Evolutionary conservation across 2,329 filamentous ascomycete species (phyloP).

Genomic region (Botryosphaeria dothidea): DNA sequence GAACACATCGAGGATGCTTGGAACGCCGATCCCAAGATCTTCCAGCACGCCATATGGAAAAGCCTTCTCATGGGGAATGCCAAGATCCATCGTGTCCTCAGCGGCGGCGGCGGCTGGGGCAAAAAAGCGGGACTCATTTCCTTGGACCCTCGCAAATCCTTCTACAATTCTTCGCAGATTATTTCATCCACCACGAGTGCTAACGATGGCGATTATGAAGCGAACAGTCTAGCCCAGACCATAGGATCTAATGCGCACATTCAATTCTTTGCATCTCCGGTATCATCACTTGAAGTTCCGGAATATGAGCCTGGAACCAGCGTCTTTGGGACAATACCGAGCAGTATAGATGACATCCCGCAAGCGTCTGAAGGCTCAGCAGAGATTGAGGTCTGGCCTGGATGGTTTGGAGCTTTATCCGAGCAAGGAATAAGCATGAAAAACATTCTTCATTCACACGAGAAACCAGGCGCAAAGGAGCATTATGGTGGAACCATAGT

Average conservation of each 20-base stretch:
- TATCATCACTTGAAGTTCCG: not conserved
- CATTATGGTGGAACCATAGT: not conserved
- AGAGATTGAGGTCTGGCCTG: conserved; percentile 23
- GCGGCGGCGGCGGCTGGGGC: conserved; percentile 84
- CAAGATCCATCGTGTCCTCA: conserved; percentile 59
- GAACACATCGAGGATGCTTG: not conserved
- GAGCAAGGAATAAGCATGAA: conserved; percentile 50
- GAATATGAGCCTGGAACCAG: not conserved
- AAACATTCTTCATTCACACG: not conserved
- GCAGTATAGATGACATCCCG: conserved; percentile 43
- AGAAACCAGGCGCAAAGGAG: not conserved
- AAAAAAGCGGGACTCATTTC: conserved; percentile 76
- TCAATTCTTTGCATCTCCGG: conserved; percentile 36
- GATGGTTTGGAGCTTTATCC: conserved; percentile 64
- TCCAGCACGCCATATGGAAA: conserved; percentile 28
- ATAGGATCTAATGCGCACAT: conserved; percentile 65
- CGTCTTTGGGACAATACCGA: conserved; percentile 43
- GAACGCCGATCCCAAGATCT: conserved; percentile 2
- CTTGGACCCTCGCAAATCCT: conserved; percentile 59
- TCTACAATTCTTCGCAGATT: too few species aligned
- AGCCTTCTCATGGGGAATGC: conserved; percentile 21
- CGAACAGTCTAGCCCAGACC: conserved; percentile 50
- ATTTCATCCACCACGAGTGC: not conserved
- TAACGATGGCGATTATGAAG: not conserved
- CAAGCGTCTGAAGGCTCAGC: conserved; percentile 20